Evolutionary conservation across 257 asterid species (phyloP).

Genomic region (Fraxinus excelsior): DNA sequence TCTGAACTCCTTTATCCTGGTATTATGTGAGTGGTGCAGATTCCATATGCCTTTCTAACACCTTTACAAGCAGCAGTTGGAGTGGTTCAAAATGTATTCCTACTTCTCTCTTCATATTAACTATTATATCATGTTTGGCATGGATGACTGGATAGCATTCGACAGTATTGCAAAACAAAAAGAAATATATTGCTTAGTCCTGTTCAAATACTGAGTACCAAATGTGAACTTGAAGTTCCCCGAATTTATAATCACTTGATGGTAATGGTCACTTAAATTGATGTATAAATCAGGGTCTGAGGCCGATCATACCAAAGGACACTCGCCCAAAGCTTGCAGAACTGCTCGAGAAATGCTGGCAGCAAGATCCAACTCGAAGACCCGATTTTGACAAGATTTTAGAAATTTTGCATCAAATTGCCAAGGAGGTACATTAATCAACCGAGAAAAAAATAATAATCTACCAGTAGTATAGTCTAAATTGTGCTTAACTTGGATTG

Average conservation of each 20-base stretch:
- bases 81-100: conserved; percentile 87
- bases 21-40: conserved; percentile 25
- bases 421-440: conserved; percentile 64
- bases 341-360: conserved; percentile 97
- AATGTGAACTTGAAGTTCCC: neutral
- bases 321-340: conserved; percentile 72
- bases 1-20: neutral
- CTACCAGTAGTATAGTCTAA: neutral
- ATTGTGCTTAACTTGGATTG: neutral
- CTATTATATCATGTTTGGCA: neutral
- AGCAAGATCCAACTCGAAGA: conserved; percentile 77
- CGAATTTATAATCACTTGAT: neutral
- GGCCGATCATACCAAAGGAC: conserved; percentile 83
- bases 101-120: neutral
- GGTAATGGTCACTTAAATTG: neutral
- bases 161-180: neutral
- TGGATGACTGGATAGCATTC: neutral
- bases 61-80: conserved; percentile 96
- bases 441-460: neutral
- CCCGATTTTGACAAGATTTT: conserved; percentile 79
- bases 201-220: neutral
- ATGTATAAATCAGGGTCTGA: conserved; percentile 56
- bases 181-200: neutral
- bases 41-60: conserved; percentile 51
- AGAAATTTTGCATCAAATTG: conserved; percentile 58